phyloP scores from a whole-genome alignment of 805 yeast genomes.

The Candida sphagnicola region DNA sequence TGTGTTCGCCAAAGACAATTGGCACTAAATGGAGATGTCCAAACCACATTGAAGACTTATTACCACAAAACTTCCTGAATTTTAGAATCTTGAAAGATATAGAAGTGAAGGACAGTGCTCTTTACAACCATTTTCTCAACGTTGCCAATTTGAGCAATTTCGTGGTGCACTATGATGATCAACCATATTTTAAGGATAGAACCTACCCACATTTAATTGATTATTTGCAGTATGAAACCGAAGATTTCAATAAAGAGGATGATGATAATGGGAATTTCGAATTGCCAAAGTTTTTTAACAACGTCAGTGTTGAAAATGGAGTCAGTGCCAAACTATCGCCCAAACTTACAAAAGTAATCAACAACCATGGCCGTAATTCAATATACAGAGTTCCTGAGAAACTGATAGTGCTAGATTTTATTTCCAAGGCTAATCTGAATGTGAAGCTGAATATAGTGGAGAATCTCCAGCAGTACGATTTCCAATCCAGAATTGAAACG shows the following conservation, averaged over 20 bases:
- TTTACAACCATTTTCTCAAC: slow-evolving; percentile 30
- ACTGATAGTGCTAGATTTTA: slow-evolving; percentile 65
- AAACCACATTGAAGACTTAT: slow-evolving; percentile 59
- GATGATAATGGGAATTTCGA: slow-evolving; percentile 19
- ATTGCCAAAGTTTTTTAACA: slow-evolving; percentile 28
- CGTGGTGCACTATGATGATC: slow-evolving; percentile 29
- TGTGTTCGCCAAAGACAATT: slow-evolving; percentile 64
- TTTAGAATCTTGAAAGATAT: slow-evolving; percentile 50
- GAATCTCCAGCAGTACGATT: slow-evolving; percentile 22
- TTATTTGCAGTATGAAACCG: slow-evolving; percentile 24
- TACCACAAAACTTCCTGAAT: slow-evolving; percentile 33
- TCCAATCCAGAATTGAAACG: slow-evolving; percentile 11
- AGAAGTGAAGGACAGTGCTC: slow-evolving; percentile 48
- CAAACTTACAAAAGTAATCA: slow-evolving; percentile 14
- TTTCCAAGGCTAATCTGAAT: slow-evolving; percentile 43
- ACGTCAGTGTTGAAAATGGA: slow-evolving; percentile 15
- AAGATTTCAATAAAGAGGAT: slow-evolving; percentile 16
- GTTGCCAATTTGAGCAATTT: slow-evolving; percentile 26
- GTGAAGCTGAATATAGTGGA: slow-evolving; percentile 22
- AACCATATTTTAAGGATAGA: slow-evolving; percentile 23
- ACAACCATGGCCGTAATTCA: slow-evolving; percentile 27
- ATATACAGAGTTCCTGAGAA: slow-evolving; percentile 66
- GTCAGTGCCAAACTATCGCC: slow-evolving; percentile 17
- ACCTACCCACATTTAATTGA: slow-evolving; percentile 22
- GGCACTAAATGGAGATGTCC: slow-evolving; percentile 92